Evolutionary conservation across 2,329 filamentous ascomycete genomes (phyloP), one percentile per base, ranked within the genome.

Genomic region (Ceratocystis lukuohia): DNA sequence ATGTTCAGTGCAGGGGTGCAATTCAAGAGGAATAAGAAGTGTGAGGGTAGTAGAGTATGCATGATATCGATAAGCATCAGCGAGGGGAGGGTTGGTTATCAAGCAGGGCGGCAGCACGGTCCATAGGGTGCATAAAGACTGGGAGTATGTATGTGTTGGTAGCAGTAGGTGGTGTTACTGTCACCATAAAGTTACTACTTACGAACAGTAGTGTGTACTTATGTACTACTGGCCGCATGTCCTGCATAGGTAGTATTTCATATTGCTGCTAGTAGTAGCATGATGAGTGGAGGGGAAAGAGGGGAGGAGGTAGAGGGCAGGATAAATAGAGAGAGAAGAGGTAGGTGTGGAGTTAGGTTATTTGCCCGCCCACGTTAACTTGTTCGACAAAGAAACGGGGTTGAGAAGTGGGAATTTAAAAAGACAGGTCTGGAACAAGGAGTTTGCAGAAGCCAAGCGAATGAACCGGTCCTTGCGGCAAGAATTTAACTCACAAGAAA

Each of bases 1-100:
- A 59, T 59, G 53, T 59, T 59, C 28, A 59, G 53, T 59, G 53
- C 53, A 59, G 53, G 53, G 53, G 53, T 59, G 33, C 64, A 65
- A 56, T 61, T 44, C 25, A 53, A 41, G 57, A 65, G 50, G 37
- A 61, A 61, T 61, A 22, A 41, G 53, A 41, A 59, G 64, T 44
- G 53, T 59, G 53, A 59, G 53, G 53, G 28, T 33, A 59, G 53
- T 59, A 59, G 53, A 59, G 53, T 59, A 59, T 59, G 53, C 53
- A 59, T 59, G 53, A 33, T 59, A 59, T 59, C 53, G 53, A 59
- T 59, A 59, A 59, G 53, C 53, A 30, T 59, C 53, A 17, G 25
- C 53, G 53, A 59, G 53, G 53, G 25, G 28, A 59, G 28, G 53
- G 53, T 33, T 59, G 15, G 53, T 59, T 59, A 33, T 59, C 53